phyloP scores from a whole-genome alignment of 495 filamentous ascomycete species.

The Penicillium manginii region DNA sequence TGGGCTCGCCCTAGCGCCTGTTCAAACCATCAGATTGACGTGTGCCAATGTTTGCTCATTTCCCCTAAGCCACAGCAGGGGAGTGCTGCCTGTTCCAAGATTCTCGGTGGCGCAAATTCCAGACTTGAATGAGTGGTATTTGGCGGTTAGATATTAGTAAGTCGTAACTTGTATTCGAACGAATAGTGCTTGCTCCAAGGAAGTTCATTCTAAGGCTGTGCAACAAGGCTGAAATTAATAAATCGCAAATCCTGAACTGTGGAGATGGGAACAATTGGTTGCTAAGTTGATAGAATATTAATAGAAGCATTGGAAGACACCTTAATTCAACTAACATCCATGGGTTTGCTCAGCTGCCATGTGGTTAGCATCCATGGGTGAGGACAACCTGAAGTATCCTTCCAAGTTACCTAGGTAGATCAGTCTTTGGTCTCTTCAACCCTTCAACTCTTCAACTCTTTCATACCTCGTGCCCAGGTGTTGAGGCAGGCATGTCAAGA shows the following conservation, averaged over 20 bases:
- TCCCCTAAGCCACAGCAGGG: neutral
- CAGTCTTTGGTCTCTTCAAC: no score
- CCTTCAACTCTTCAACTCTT: no score
- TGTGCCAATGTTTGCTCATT: conserved; percentile 9
- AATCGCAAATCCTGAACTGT: neutral
- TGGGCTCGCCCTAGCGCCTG: neutral
- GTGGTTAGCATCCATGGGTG: no score
- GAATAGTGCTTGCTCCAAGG: no score
- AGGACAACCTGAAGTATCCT: no score
- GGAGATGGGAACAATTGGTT: neutral
- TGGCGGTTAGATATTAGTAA: neutral
- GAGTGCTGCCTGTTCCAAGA: neutral
- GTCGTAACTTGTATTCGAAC: neutral
- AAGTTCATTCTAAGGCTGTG: neutral
- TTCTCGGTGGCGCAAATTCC: neutral
- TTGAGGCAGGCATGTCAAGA: no score
- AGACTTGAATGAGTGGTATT: neutral
- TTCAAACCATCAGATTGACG: conserved; percentile 9
- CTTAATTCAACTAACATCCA: no score
- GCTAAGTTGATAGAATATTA: no score
- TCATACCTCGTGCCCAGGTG: no score
- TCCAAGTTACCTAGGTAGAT: no score
- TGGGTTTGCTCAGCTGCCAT: no score
- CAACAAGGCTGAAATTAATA: neutral
- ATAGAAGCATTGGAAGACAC: no score